Evolutionary conservation across 2,329 filamentous ascomycete genomes (phyloP), one percentile per base, ranked within the genome.

Genomic region (Botryotinia convoluta): DNA sequence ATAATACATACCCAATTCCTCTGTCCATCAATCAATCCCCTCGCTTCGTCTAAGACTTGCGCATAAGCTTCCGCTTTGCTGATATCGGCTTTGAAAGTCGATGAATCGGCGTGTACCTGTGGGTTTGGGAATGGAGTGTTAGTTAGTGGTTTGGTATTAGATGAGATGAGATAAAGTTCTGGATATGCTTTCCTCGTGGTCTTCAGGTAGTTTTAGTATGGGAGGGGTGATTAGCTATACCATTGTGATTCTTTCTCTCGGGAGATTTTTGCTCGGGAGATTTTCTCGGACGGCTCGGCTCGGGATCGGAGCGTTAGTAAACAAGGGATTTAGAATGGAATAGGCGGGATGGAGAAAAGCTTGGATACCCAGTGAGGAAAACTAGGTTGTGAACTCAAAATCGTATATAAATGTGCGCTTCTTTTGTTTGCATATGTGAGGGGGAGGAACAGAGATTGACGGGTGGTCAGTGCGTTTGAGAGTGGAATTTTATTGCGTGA

Each of bases 31-130:
- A 94, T 90, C 1, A 96, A 84, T 1, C 89, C 89, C 75, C 88
- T 86, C 0, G 91, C 90, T 80, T 94, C 91, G 69, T 91, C 85
- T 20, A 94, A 83, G 2, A 95, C 89, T 78, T 95, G 92, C 75
- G 88, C 86, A 77, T 95, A 95, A 37, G 91, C 92, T 75, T 93
- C 89, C 73, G 88, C 85, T 82, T 95, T 95, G 71, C 86, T 89
- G 74, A 93, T 82, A 76, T 88, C 89, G 22, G 86, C 80, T 67
- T 85, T 86, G 82, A 95, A 95, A 78, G 89, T 93, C 70, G 92
- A 93, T 4, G 92, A 89, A 80, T 95, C 92, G 69, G 93, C 93
- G 83, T 95, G 93, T 35, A 81, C 79, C 79, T 80, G 51, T 68
- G 26, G 16, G 37, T 48, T 48, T 48, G 14, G 6, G 18, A 45